Percentiles rank a stretch among this genome's conserved stretches.
Conservation (phyloP, 2,329 filamentous ascomycete species). For the Aspergillus sp. region DNA sequence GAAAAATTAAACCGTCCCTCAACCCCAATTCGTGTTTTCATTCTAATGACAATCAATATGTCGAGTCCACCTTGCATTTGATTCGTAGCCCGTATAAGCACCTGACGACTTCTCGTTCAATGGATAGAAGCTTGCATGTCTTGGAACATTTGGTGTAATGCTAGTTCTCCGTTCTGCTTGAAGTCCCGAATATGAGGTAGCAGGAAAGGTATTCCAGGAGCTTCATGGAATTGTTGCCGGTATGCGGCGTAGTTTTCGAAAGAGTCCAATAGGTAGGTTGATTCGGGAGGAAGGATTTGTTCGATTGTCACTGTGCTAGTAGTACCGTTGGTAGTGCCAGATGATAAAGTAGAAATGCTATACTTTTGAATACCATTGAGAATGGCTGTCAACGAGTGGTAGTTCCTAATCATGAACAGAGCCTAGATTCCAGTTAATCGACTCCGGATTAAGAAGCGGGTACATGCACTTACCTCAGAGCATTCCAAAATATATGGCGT, state of each 20-base stretch:
- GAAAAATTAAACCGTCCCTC: too few species aligned
- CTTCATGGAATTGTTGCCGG: conserved; percentile 24
- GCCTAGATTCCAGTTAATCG: conserved; percentile 15
- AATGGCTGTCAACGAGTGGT: conserved; percentile 34
- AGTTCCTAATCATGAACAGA: conserved; percentile 26
- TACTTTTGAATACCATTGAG: conserved; percentile 32
- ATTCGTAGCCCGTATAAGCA: too few species aligned
- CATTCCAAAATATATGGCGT: conserved; percentile 29
- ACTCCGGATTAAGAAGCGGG: background rate
- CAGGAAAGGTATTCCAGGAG: conserved; percentile 35
- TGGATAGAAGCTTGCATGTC: conserved; percentile 12
- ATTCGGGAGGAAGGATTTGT: conserved; percentile 18
- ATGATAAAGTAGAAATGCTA: conserved; percentile 19
- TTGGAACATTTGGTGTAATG: conserved; percentile 24
- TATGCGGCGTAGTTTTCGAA: conserved; percentile 31
- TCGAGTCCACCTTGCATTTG: too few species aligned
- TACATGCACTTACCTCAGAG: conserved; percentile 24
- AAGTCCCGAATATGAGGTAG: conserved; percentile 32
- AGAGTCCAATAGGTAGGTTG: conserved; percentile 23
- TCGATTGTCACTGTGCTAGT: conserved; percentile 16
- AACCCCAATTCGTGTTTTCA: too few species aligned
- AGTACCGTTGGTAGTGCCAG: conserved; percentile 7
- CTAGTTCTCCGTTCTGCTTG: conserved; percentile 20
- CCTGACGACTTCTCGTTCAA: background rate
- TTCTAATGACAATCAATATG: too few species aligned